Evolutionary conservation across 2,329 filamentous ascomycete genomes (phyloP).

Genomic region (Fusarium albosuccineum): DNA sequence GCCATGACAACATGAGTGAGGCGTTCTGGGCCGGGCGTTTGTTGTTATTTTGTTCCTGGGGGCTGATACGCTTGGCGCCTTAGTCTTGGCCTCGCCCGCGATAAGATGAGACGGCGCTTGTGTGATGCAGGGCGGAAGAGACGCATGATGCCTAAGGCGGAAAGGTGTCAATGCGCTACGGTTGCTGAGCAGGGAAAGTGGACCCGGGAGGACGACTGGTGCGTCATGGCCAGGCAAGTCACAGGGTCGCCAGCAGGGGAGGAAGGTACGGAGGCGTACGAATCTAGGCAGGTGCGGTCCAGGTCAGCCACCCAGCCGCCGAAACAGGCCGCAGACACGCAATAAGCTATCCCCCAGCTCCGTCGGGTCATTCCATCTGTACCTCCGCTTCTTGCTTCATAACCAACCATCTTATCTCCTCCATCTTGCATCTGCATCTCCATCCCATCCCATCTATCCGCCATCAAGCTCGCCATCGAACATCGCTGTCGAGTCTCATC

Average conservation of each 20-base stretch:
- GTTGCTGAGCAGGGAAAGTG: slow-evolving; percentile 47
- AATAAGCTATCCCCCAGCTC: slow-evolving; percentile 45
- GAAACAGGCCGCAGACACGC: slow-evolving; percentile 46
- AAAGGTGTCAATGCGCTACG: slow-evolving; percentile 35
- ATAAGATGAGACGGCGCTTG: slow-evolving; percentile 38
- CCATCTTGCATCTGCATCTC: slow-evolving; percentile 31
- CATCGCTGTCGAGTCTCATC: slow-evolving; percentile 21
- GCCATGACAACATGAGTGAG: slow-evolving; percentile 28
- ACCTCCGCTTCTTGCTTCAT: slow-evolving; percentile 42
- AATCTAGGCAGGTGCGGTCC: slow-evolving; percentile 40
- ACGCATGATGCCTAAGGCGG: slow-evolving; percentile 46
- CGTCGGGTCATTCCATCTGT: slow-evolving; percentile 37
- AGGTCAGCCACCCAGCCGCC: slow-evolving; percentile 31
- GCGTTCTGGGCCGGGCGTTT: slow-evolving; percentile 11
- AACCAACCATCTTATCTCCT: slow-evolving; percentile 44
- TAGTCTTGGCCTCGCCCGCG: slow-evolving; percentile 7
- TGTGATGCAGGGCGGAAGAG: slow-evolving; percentile 16
- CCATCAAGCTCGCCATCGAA: slow-evolving; percentile 25
- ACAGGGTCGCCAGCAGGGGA: slow-evolving; percentile 42
- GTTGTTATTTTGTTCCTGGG: slow-evolving; percentile 34
- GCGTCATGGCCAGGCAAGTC: slow-evolving; percentile 47
- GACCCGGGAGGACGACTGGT: slow-evolving; percentile 40
- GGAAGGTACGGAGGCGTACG: slow-evolving; percentile 36
- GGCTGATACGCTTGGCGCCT: slow-evolving; percentile 24
- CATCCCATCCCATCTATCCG: slow-evolving; percentile 25